These are phyloP conservation scores for Wakefieldia striispora DNA, from an alignment of 768 basidiomycete genomes.

Conservation along the genomic window DNA sequence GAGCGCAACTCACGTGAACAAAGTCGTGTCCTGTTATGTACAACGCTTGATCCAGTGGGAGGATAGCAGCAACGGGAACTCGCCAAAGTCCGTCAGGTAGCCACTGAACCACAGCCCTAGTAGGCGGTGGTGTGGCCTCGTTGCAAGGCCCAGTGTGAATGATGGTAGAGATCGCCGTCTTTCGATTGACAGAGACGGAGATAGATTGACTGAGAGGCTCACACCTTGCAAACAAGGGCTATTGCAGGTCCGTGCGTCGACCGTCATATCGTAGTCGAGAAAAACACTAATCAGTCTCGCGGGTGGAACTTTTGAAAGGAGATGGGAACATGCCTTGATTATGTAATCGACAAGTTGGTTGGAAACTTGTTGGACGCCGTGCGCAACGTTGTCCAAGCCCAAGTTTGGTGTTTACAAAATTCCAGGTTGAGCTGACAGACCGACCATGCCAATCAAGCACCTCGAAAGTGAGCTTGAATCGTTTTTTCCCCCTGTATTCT, in stretches of 20 bases:
- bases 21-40: conserved; percentile 12
- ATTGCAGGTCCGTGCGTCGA: too few species aligned
- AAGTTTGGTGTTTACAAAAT: not conserved
- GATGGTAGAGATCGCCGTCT: not conserved
- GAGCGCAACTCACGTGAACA: conserved; percentile 2
- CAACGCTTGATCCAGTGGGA: conserved; percentile 5
- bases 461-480: conserved; percentile 61
- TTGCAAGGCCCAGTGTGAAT: conserved; percentile 3
- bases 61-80: not conserved
- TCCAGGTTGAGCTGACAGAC: conserved; percentile 9
- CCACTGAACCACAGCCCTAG: conserved; percentile 1
- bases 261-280: too few species aligned
- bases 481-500: not conserved
- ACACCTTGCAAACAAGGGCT: too few species aligned
- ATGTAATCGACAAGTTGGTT: conserved; percentile 25
- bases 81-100: conserved; percentile 3
- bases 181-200: not conserved
- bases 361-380: conserved; percentile 12
- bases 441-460: conserved; percentile 76
- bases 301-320: not conserved
- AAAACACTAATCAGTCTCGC: not conserved
- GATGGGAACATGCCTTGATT: conserved; percentile 20
- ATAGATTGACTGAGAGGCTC: not conserved
- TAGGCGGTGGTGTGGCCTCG: not conserved
- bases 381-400: conserved; percentile 21